Conservation (phyloP, 352 stramenopile genomes). For the Phytophthora quininea region DNA sequence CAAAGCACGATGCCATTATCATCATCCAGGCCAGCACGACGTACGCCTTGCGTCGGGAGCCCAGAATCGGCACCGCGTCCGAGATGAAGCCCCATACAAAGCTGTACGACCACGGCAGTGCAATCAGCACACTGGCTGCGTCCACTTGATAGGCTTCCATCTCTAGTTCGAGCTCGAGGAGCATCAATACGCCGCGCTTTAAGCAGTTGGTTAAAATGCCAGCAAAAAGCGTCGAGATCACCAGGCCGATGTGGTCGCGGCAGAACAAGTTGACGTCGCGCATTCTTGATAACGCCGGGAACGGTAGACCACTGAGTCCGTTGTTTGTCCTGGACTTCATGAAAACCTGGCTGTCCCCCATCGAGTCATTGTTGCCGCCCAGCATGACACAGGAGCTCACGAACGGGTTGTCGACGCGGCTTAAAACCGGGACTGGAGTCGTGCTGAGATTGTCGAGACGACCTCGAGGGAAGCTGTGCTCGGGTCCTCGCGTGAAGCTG, state of each 20-base stretch:
- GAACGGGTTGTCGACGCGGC: constrained; percentile 26
- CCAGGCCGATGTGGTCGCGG: constrained; percentile 34
- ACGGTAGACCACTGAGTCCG: constrained; percentile 10
- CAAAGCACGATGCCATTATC: constrained; percentile 39
- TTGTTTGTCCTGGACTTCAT: constrained; percentile 17
- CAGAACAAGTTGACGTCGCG: constrained; percentile 35
- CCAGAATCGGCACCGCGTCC: constrained; percentile 78
- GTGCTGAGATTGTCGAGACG: constrained; percentile 29
- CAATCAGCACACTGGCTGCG: constrained; percentile 41
- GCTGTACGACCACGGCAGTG: constrained; percentile 61
- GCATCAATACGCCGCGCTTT: constrained; percentile 45
- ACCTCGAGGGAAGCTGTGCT: constrained; percentile 11
- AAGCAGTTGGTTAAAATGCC: constrained; percentile 49
- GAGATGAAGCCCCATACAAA: constrained; percentile 82
- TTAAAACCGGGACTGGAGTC: constrained; percentile 33
- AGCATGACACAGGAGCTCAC: constrained; percentile 46
- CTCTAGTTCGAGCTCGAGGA: constrained; percentile 43
- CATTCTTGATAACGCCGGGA: constrained; percentile 31
- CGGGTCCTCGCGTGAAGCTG: constrained; percentile 15
- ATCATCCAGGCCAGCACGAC: constrained; percentile 69
- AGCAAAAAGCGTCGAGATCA: constrained; percentile 45
- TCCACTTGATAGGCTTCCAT: constrained; percentile 47
- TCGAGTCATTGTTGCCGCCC: constrained; percentile 26
- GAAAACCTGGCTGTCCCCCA: constrained; percentile 16
- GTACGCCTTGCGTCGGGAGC: constrained; percentile 79